Conservation (phyloP, 352 stramenopile species). For the Globisporangium cylindrosporum region DNA sequence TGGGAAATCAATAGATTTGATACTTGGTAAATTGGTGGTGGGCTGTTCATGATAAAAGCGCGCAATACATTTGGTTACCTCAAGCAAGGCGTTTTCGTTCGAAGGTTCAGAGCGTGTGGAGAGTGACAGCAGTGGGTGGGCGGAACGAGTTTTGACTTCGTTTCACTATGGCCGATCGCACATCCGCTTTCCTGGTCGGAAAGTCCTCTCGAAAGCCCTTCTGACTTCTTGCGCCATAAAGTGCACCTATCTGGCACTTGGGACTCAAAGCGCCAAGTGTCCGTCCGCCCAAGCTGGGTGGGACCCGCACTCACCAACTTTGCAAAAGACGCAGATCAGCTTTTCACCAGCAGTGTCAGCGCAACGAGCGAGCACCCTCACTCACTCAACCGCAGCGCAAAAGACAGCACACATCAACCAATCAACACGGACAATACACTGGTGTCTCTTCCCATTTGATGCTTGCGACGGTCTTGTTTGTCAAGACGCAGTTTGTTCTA, state of each 20-base stretch:
- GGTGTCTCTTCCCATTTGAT: neutral
- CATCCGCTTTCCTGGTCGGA: neutral
- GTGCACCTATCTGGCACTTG: neutral
- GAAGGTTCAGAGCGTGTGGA: neutral
- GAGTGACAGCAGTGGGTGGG: neutral
- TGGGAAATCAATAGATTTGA: neutral
- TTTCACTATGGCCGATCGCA: neutral
- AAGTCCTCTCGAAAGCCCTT: neutral
- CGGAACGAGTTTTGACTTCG: neutral
- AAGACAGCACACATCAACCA: no score
- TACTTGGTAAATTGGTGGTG: neutral
- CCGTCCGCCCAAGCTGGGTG: neutral
- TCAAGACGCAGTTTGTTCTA: neutral
- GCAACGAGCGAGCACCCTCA: neutral
- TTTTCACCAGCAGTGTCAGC: no score
- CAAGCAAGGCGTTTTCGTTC: neutral
- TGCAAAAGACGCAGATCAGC: neutral
- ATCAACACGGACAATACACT: no score
- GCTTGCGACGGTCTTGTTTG: neutral
- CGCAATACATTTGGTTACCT: neutral
- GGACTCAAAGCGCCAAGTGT: no score
- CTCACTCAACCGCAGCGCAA: neutral
- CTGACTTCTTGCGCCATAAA: neutral
- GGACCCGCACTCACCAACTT: neutral
- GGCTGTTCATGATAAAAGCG: neutral